A percentile compares a stretch with the other conserved stretches of the same genome.
Conservation (phyloP, 352 stramenopile genomes). For the Phytophthora agathidicida region DNA sequence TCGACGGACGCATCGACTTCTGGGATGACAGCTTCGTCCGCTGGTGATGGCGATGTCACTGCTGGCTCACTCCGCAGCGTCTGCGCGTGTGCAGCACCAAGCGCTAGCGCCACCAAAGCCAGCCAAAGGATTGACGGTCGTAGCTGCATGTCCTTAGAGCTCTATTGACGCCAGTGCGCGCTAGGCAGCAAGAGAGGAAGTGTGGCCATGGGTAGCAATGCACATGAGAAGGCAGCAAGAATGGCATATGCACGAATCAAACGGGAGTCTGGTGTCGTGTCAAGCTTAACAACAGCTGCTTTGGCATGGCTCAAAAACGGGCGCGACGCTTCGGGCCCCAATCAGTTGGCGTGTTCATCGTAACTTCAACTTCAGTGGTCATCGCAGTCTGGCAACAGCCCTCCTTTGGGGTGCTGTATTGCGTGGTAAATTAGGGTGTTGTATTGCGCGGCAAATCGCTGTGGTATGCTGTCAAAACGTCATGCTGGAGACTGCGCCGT, state of each 20-base stretch:
- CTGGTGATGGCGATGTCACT: background rate
- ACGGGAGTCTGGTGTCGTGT: slow-evolving; percentile 3
- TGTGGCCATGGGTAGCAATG: too few relatives aligned
- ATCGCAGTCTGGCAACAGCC: too few relatives aligned
- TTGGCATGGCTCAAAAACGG: slow-evolving; percentile 9
- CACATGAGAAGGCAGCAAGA: too few relatives aligned
- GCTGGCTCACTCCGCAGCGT: slow-evolving; percentile 14
- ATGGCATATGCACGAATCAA: too few relatives aligned
- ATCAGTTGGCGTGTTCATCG: background rate
- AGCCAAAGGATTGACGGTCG: too few relatives aligned
- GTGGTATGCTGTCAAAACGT: too few relatives aligned
- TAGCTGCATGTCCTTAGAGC: background rate
- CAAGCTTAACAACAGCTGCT: slow-evolving; percentile 2
- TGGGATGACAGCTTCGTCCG: slow-evolving; percentile 15
- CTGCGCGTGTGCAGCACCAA: slow-evolving; percentile 3
- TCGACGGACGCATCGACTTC: slow-evolving; percentile 15
- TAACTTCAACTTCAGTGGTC: slow-evolving; percentile 5
- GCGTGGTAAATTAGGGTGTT: too few relatives aligned
- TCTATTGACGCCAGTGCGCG: background rate
- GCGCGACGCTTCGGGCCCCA: slow-evolving; percentile 13
- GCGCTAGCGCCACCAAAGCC: background rate
- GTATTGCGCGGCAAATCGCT: too few relatives aligned
- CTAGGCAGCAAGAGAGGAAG: slow-evolving; percentile 12
- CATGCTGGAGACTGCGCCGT: too few relatives aligned
- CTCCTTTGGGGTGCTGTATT: too few relatives aligned